Base-by-base conservation (phyloP, 2,329 filamentous ascomycete species). In the Xylariaceae sp. region DNA sequence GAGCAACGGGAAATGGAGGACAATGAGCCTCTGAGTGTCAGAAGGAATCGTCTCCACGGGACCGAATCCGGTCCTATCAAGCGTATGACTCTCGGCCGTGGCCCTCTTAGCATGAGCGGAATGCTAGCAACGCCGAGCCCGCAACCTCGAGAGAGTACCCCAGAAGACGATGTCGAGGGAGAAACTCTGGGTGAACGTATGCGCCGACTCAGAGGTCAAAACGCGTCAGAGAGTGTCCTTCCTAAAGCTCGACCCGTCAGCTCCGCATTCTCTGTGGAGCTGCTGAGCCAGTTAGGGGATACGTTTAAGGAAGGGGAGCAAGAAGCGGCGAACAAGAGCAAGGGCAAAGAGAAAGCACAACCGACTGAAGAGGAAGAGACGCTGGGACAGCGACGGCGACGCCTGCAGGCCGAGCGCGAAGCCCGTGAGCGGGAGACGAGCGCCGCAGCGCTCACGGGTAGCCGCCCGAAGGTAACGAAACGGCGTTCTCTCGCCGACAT, bases 1-100 rank as follows among this genome's bases (percentile, higher is more conserved):
- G 83, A 93, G 53, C 78, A 77, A 48, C 78, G 86, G 29, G 82
- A 93, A 38, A 64, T 92, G 44, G 92, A 98, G 55, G 92, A 98
- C 50, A 92, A 88, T 35, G 92, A 96, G 55, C 89, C 92, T 0
- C 66, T 95, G 14, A 88, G 83, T 49, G 72, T 72, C 24, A 80
- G 89, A 3, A 77, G 85, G 30, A 83, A 81, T 25, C 73, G 89
- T 36, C 68, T 95, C 5, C 72, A 80, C 27, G 85, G 84, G 23
- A 68, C 72, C 12, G 64, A 68, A 27, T 59, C 61, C 0, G 55
- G 62, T 5, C 57, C 55, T 3, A 53, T 58, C 32, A 63, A 64
- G 32, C 64, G 61, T 30, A 59, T 72, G 43, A 60, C 60, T 3
- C 49, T 70, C 13, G 40, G 39, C 6, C 47, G 42, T 26, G 55